These are phyloP conservation scores for Gremmenia infestans DNA, from an alignment of 2,329 filamentous ascomycete genomes.

Conservation along the genomic window DNA sequence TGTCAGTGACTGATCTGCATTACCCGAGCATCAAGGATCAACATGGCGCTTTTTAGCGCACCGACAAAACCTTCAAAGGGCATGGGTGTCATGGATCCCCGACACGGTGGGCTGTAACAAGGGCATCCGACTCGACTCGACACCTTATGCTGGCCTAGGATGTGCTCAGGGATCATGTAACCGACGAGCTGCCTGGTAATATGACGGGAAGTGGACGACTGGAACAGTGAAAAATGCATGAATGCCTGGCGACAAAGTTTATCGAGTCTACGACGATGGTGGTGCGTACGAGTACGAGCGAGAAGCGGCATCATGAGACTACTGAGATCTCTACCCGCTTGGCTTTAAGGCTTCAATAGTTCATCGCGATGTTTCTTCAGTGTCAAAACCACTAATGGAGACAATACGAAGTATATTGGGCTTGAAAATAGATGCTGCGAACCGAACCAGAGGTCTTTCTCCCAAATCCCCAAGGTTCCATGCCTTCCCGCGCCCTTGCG, in stretches of 20 bases:
- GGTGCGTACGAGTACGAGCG: constrained; percentile 5
- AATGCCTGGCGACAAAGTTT: constrained; percentile 5
- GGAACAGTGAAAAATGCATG: neutral
- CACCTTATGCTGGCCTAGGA: constrained; percentile 21
- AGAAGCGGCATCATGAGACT: constrained; percentile 4
- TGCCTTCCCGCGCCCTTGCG: constrained; percentile 11
- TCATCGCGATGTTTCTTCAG: neutral
- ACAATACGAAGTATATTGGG: neutral
- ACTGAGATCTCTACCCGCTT: neutral
- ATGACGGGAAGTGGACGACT: neutral
- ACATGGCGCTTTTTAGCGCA: constrained; percentile 29
- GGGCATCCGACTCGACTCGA: constrained; percentile 25
- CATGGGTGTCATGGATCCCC: constrained; percentile 19
- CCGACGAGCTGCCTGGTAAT: constrained; percentile 15
- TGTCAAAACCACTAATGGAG: neutral
- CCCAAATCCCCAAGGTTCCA: neutral
- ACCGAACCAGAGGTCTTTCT: neutral
- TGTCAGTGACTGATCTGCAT: constrained; percentile 29
- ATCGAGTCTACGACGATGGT: constrained; percentile 1
- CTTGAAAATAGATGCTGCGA: neutral
- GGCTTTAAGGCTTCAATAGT: neutral
- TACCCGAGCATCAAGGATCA: constrained; percentile 28
- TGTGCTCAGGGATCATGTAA: constrained; percentile 25
- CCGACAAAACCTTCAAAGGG: constrained; percentile 15
- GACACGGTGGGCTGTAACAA: constrained; percentile 14